Evolutionary conservation across 805 yeast genomes (phyloP).

Genomic region (Metschnikowia arizonensis): DNA sequence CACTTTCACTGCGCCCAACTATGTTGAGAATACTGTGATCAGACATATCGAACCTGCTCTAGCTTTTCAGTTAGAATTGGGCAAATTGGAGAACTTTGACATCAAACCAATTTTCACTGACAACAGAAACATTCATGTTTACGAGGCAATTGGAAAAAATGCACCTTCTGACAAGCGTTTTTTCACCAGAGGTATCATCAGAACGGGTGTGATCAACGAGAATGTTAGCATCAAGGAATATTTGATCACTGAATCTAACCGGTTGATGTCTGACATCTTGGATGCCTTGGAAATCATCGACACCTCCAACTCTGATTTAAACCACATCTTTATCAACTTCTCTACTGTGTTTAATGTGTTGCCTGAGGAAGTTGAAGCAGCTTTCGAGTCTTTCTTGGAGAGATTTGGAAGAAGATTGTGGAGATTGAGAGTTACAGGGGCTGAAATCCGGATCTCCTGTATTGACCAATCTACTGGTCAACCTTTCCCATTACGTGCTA

Average conservation of each 20-base stretch:
- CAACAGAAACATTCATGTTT: constrained; percentile 95
- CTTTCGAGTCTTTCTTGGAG: constrained; percentile 96
- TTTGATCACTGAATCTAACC: constrained; percentile 91
- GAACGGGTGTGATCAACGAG: constrained; percentile 92
- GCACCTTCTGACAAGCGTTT: constrained; percentile 91
- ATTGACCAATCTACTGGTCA: constrained; percentile 82
- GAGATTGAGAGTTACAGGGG: constrained; percentile 95
- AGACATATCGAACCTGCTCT: constrained; percentile 98
- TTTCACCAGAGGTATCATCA: constrained; percentile 94
- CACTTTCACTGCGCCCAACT: constrained; percentile 88
- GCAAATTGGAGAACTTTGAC: constrained; percentile 89
- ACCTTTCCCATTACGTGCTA: constrained; percentile 94
- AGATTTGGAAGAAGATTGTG: constrained; percentile 95
- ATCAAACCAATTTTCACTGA: constrained; percentile 93
- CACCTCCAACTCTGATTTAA: constrained; percentile 90
- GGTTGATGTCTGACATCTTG: constrained; percentile 92
- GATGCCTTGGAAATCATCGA: constrained; percentile 94
- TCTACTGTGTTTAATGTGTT: constrained; percentile 92
- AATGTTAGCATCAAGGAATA: constrained; percentile 92
- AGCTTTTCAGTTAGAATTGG: constrained; percentile 94
- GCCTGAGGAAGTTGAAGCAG: constrained; percentile 95
- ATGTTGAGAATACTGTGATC: constrained; percentile 82
- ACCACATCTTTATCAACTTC: constrained; percentile 95
- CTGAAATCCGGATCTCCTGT: constrained; percentile 95
- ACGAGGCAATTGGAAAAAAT: constrained; percentile 93